Conservation (phyloP, 805 yeast genomes). For the Wickerhamiella australiensis region DNA sequence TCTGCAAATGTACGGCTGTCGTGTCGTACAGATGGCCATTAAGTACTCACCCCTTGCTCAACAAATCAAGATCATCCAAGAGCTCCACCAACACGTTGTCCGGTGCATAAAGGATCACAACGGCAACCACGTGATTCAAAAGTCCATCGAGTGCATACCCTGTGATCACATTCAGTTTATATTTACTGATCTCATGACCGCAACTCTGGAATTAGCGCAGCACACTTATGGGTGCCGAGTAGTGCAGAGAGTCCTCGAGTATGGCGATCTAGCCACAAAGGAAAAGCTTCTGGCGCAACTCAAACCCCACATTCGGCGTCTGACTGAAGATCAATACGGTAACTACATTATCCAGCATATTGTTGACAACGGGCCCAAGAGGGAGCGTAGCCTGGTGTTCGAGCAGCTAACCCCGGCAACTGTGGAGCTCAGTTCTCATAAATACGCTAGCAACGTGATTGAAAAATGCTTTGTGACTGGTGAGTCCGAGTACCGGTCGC, state of each 20-base stretch:
- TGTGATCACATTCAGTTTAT: conserved; percentile 58
- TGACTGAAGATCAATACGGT: conserved; percentile 94
- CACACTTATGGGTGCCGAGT: conserved; percentile 98
- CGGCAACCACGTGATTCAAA: conserved; percentile 96
- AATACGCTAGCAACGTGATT: conserved; percentile 94
- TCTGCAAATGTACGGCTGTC: conserved; percentile 93
- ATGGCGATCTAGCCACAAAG: conserved; percentile 55
- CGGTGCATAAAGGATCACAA: conserved; percentile 85
- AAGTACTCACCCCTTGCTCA: conserved; percentile 55
- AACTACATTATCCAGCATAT: conserved; percentile 96
- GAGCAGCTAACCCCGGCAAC: conserved; percentile 57
- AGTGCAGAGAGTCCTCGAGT: conserved; percentile 81
- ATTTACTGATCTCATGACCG: conserved; percentile 46
- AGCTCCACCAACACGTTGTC: conserved; percentile 49
- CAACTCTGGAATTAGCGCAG: conserved; percentile 73
- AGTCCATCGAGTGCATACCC: conserved; percentile 79
- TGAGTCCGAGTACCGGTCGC: conserved; percentile 44
- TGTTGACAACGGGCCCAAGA: conserved; percentile 57
- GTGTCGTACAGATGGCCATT: conserved; percentile 90
- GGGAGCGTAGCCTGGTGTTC: conserved; percentile 51
- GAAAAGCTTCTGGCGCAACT: conserved; percentile 56
- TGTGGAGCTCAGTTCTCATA: conserved; percentile 82
- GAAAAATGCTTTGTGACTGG: conserved; percentile 84
- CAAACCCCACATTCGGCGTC: conserved; percentile 53
- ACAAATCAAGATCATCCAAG: conserved; percentile 56